phyloP scores from a whole-genome alignment of 352 stramenopile genomes.

The Phytophthora rubi region DNA sequence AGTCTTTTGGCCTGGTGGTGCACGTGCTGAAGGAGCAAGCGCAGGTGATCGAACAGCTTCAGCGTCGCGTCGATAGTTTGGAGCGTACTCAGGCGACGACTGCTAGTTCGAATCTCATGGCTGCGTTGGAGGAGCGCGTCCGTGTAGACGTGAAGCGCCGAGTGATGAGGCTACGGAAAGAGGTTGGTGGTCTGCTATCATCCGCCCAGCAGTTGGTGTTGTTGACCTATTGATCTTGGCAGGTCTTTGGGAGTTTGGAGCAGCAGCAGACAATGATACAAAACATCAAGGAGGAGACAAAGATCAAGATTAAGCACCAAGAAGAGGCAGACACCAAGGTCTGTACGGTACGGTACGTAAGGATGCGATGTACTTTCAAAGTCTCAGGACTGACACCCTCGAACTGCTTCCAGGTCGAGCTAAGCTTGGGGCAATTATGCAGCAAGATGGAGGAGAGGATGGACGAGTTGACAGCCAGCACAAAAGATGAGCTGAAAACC shows the following conservation, averaged over 20 bases:
- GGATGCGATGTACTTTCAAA: not conserved
- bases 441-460: constrained; percentile 13
- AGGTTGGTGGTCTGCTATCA: constrained; percentile 14
- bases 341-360: not conserved
- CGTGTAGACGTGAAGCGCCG: constrained; percentile 17
- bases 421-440: constrained; percentile 13
- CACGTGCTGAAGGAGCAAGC: constrained; percentile 48
- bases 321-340: constrained; percentile 10
- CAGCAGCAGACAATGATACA: constrained; percentile 15
- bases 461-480: constrained; percentile 8
- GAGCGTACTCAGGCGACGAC: constrained; percentile 8
- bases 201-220: not conserved
- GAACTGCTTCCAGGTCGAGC: constrained; percentile 19
- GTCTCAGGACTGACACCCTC: not conserved
- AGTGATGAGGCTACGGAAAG: constrained; percentile 17
- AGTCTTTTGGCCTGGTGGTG: constrained; percentile 48
- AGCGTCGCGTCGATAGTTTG: constrained; percentile 25
- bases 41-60: constrained; percentile 31
- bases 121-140: constrained; percentile 20
- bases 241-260: constrained; percentile 27
- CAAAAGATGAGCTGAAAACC: constrained; percentile 15
- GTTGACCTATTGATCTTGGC: not conserved
- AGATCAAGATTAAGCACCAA: constrained; percentile 3
- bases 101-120: constrained; percentile 1
- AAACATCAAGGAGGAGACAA: not conserved